Evolutionary conservation across 192 early-diverging fungal species (phyloP).

Genomic region (Coemansia sp.): DNA sequence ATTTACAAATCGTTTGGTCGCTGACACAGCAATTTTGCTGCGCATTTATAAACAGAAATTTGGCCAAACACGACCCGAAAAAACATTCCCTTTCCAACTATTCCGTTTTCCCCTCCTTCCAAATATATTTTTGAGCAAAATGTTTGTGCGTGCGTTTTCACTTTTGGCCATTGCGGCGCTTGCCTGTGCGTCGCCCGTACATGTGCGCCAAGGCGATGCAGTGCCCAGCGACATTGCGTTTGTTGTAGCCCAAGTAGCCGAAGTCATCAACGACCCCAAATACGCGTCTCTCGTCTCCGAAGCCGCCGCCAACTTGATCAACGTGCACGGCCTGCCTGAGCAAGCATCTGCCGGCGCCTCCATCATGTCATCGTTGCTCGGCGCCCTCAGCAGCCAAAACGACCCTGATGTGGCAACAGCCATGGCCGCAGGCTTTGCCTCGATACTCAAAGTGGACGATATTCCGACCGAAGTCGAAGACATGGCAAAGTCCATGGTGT

Average conservation of each 20-base stretch:
- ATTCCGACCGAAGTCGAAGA: background rate
- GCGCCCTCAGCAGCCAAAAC: background rate
- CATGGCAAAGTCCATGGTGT: background rate
- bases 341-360: background rate
- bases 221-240: conserved; percentile 1
- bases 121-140: background rate
- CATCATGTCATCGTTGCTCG: background rate
- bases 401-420: background rate
- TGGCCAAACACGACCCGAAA: too few species aligned
- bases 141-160: background rate
- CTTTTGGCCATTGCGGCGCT: conserved; percentile 3
- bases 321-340: background rate
- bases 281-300: background rate
- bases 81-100: too few species aligned
- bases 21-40: too few species aligned
- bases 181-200: background rate
- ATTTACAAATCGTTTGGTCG: too few species aligned
- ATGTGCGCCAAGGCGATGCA: background rate
- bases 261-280: background rate
- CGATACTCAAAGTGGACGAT: background rate
- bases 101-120: too few species aligned
- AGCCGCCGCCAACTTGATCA: background rate
- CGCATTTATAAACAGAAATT: too few species aligned
- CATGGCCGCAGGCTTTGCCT: background rate
- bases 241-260: background rate